phyloP scores from a whole-genome alignment of 2,329 filamentous ascomycete genomes.

The Cytospora piceae region DNA sequence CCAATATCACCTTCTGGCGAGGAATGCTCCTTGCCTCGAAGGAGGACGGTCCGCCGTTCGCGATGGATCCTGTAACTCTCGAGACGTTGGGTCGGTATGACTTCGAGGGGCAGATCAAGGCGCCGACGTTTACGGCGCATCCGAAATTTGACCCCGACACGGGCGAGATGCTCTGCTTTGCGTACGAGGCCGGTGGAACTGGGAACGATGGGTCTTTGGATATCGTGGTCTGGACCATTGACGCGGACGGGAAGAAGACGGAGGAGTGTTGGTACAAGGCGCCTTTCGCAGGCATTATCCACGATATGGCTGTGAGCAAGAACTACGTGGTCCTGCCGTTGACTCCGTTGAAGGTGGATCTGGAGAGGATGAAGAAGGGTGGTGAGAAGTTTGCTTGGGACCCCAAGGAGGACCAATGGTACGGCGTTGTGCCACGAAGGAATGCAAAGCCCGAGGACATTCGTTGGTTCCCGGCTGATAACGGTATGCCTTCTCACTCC shows the following conservation, averaged over 20 bases:
- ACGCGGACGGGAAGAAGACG: constrained; percentile 46
- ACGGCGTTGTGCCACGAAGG: constrained; percentile 55
- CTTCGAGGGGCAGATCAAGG: constrained; percentile 53
- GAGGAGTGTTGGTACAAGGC: constrained; percentile 54
- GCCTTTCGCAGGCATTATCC: constrained; percentile 57
- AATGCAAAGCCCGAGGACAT: constrained; percentile 56
- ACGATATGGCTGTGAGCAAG: constrained; percentile 52
- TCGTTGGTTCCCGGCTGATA: constrained; percentile 54
- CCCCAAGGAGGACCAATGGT: constrained; percentile 58
- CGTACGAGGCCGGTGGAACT: constrained; percentile 52
- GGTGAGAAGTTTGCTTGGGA: constrained; percentile 58
- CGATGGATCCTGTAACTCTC: constrained; percentile 53
- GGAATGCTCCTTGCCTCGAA: constrained; percentile 59
- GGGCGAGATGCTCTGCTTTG: constrained; percentile 56
- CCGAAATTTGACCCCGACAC: constrained; percentile 57
- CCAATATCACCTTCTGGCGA: constrained; percentile 62
- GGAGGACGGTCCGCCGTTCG: constrained; percentile 57
- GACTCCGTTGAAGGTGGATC: constrained; percentile 51
- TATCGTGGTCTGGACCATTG: constrained; percentile 52
- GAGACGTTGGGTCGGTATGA: constrained; percentile 55
- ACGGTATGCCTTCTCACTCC: constrained; percentile 45
- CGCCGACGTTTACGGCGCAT: constrained; percentile 55
- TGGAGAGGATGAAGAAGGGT: constrained; percentile 48
- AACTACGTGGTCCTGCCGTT: constrained; percentile 53
- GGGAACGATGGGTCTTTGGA: constrained; percentile 48